phyloP scores from a whole-genome alignment of 2,329 filamentous ascomycete species.

The Aureobasidium pullulans region DNA sequence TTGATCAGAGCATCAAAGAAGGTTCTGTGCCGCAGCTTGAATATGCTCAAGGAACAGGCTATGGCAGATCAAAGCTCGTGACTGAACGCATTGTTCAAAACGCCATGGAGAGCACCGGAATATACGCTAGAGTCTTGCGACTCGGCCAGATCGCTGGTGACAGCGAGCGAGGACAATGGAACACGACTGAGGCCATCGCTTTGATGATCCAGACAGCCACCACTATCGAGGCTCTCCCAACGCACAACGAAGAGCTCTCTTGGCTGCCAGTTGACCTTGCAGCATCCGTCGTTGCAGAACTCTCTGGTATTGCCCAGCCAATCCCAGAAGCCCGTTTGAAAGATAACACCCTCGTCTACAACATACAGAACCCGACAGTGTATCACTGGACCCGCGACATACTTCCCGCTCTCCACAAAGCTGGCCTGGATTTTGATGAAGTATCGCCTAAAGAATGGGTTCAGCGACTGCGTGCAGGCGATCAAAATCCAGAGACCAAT shows the following conservation, averaged over 20 bases:
- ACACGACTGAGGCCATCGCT: slow-evolving; percentile 43
- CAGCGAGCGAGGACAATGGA: slow-evolving; percentile 41
- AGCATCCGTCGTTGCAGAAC: slow-evolving; percentile 14
- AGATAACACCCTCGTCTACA: slow-evolving; percentile 12
- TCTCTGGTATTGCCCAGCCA: slow-evolving; percentile 1
- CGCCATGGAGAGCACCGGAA: slow-evolving; percentile 16
- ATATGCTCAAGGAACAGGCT: slow-evolving; percentile 21
- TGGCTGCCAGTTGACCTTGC: slow-evolving; percentile 16
- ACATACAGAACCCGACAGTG: slow-evolving; percentile 42
- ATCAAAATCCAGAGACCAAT: slow-evolving; percentile 24
- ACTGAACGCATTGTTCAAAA: slow-evolving; percentile 18
- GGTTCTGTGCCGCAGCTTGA: slow-evolving; percentile 15
- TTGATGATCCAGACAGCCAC: slow-evolving; percentile 42
- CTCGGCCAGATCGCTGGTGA: slow-evolving; percentile 44
- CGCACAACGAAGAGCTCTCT: slow-evolving; percentile 30
- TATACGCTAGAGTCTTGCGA: slow-evolving; percentile 24
- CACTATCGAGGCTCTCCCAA: slow-evolving; percentile 41
- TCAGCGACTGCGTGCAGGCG: slow-evolving; percentile 18
- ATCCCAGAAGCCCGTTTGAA: not conserved
- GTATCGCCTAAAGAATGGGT: slow-evolving; percentile 21
- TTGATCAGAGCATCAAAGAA: slow-evolving; percentile 11
- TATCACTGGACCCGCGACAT: slow-evolving; percentile 49
- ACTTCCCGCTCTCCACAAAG: slow-evolving; percentile 39
- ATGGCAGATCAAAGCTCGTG: slow-evolving; percentile 21
- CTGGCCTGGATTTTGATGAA: slow-evolving; percentile 18